Evolutionary conservation across 1,139 yeast species (phyloP).

Genomic region (Hansenula anomala): DNA sequence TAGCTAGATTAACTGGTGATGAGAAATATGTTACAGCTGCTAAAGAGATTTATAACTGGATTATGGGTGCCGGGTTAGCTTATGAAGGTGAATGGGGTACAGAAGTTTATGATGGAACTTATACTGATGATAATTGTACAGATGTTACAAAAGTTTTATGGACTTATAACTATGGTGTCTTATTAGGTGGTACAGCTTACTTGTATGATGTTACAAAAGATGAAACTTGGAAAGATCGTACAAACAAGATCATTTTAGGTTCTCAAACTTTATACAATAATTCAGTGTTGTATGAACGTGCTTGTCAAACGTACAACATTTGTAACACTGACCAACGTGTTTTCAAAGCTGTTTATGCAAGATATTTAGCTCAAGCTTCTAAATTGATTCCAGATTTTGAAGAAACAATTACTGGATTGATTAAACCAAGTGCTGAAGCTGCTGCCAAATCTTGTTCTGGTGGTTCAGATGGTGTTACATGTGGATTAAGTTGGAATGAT

Average conservation of each 20-base stretch:
- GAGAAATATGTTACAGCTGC: conserved; percentile 61
- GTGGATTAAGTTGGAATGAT: conserved; percentile 53
- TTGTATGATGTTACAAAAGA: conserved; percentile 62
- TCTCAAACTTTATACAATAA: conserved; percentile 47
- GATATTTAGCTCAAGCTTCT: conserved; percentile 60
- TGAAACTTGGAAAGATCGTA: conserved; percentile 51
- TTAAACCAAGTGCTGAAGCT: conserved; percentile 44
- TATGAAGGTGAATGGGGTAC: conserved; percentile 32
- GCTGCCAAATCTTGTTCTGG: conserved; percentile 60
- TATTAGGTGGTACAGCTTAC: conserved; percentile 69
- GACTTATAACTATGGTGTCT: conserved; percentile 78
- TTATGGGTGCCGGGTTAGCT: conserved; percentile 46
- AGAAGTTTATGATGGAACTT: conserved; percentile 70
- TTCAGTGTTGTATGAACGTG: conserved; percentile 58
- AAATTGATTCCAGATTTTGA: conserved; percentile 48
- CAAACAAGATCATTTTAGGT: conserved; percentile 43
- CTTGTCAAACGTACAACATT: conserved; percentile 52
- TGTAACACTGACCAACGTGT: conserved; percentile 78
- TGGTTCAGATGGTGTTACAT: conserved; percentile 50
- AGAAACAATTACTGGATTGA: conserved; percentile 37
- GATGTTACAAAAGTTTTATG: conserved; percentile 51
- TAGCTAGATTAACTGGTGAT: conserved; percentile 67
- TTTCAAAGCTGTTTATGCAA: conserved; percentile 68
- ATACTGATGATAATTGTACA: conserved; percentile 51
- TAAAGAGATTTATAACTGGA: conserved; percentile 68